Evolutionary conservation across 2,329 filamentous ascomycete genomes (phyloP).

Genomic region (Xylaria hypoxylon): DNA sequence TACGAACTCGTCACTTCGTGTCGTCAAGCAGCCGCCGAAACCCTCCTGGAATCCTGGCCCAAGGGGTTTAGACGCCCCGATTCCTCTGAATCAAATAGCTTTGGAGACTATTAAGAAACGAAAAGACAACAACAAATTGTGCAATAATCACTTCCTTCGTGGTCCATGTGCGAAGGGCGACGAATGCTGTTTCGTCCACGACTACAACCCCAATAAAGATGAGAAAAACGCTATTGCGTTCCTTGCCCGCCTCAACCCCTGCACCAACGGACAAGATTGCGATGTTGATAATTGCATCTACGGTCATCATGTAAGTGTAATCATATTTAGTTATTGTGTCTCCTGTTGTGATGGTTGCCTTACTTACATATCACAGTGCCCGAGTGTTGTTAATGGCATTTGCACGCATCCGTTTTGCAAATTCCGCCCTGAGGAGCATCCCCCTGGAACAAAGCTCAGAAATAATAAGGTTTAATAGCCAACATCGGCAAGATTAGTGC

Average conservation of each 20-base stretch:
- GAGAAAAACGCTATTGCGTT: conserved; percentile 68
- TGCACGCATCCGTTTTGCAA: conserved; percentile 68
- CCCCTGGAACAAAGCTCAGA: conserved; percentile 66
- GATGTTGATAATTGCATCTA: conserved; percentile 70
- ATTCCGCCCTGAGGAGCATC: conserved; percentile 65
- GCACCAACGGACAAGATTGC: conserved; percentile 68
- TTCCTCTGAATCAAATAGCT: conserved; percentile 58
- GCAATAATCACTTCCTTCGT: conserved; percentile 71
- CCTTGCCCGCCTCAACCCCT: conserved; percentile 68
- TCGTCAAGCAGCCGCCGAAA: conserved; percentile 48
- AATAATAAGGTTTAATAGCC: conserved; percentile 31
- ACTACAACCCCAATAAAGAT: conserved; percentile 64
- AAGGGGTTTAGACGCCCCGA: conserved; percentile 66
- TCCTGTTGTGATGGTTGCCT: not conserved
- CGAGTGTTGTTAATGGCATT: conserved; percentile 62
- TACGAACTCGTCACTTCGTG: conserved; percentile 41
- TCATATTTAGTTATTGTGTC: not conserved
- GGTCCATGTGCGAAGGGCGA: conserved; percentile 66
- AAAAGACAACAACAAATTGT: conserved; percentile 66
- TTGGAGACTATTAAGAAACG: conserved; percentile 68
- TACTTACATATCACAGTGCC: conserved; percentile 57
- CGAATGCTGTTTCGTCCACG: conserved; percentile 69
- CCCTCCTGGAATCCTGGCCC: conserved; percentile 64
- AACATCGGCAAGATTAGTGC: conserved; percentile 2
- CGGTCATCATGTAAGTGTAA: conserved; percentile 67